Evolutionary conservation across 495 filamentous ascomycete genomes (phyloP).

Genomic region (Aspergillus homomorphus): DNA sequence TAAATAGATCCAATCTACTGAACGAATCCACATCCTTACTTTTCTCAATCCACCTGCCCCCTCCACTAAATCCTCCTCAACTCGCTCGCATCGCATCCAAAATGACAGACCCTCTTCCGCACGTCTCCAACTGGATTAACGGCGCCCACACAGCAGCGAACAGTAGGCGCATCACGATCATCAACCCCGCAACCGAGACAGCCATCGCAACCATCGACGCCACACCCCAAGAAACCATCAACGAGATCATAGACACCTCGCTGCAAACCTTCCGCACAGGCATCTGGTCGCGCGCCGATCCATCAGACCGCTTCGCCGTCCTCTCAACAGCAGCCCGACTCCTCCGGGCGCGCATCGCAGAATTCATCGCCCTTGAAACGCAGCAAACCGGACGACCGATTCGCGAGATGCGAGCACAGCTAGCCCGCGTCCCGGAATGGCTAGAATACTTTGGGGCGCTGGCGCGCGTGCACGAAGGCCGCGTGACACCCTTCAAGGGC

Average conservation of each 20-base stretch:
- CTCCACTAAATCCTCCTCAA: not conserved
- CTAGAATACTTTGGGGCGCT: constrained; percentile 62
- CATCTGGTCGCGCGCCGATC: constrained; percentile 55
- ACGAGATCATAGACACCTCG: constrained; percentile 42
- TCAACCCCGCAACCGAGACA: constrained; percentile 24
- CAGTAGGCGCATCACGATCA: constrained; percentile 14
- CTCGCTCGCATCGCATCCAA: not conserved
- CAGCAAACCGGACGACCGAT: constrained; percentile 60
- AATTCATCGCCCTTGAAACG: constrained; percentile 55
- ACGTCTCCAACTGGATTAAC: constrained; percentile 31
- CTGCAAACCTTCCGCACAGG: constrained; percentile 51
- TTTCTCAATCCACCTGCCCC: not conserved
- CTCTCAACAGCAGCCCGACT: constrained; percentile 54
- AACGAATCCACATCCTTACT: no score
- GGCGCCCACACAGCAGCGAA: constrained; percentile 20
- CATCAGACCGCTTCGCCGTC: constrained; percentile 51
- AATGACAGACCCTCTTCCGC: constrained; percentile 15
- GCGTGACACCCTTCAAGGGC: constrained; percentile 57
- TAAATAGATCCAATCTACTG: no score
- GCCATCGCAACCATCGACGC: constrained; percentile 44
- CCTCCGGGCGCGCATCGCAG: constrained; percentile 45
- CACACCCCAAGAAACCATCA: constrained; percentile 47
- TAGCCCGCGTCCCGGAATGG: constrained; percentile 60
- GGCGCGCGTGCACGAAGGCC: constrained; percentile 57
- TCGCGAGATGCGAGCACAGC: constrained; percentile 64